Evolutionary conservation across 805 yeast genomes (phyloP).

Genomic region (Lachancea meyersii): DNA sequence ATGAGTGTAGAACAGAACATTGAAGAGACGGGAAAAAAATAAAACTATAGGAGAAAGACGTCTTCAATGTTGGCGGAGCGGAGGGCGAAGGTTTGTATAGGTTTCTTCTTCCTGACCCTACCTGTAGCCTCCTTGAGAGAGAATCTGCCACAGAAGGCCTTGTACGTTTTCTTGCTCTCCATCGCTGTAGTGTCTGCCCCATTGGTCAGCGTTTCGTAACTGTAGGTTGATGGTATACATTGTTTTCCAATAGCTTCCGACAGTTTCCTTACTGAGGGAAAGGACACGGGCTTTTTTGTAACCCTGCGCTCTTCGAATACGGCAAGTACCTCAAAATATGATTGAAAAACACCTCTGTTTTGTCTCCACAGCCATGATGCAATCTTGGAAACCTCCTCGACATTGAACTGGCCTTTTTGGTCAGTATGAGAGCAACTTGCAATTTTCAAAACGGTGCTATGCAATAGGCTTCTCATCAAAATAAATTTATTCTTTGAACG

Average conservation of each 20-base stretch:
- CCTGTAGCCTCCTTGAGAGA: conserved; percentile 8
- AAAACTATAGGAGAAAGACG: conserved; percentile 4
- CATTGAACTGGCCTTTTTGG: background rate
- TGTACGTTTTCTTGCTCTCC: conserved; percentile 11
- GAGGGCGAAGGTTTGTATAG: conserved; percentile 9
- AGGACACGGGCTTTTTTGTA: background rate
- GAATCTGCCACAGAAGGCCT: conserved; percentile 11
- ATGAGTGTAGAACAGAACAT: background rate
- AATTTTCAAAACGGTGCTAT: conserved; percentile 7
- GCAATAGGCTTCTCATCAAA: conserved; percentile 13
- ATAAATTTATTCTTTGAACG: conserved; percentile 15
- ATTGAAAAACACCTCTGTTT: conserved; percentile 1
- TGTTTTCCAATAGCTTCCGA: conserved; percentile 7
- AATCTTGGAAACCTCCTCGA: conserved; percentile 1
- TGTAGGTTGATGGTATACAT: conserved; percentile 11
- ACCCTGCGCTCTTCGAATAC: conserved; percentile 1
- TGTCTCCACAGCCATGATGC: conserved; percentile 4
- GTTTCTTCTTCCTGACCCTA: conserved; percentile 9
- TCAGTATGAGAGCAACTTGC: background rate
- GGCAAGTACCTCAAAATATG: background rate
- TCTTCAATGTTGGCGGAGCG: conserved; percentile 9
- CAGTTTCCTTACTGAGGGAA: conserved; percentile 1
- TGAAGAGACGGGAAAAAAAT: background rate
- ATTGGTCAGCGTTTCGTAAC: conserved; percentile 11
- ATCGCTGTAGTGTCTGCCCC: conserved; percentile 11